phyloP scores from a whole-genome alignment of 768 basidiomycete genomes.

The Mycena leptocephala region DNA sequence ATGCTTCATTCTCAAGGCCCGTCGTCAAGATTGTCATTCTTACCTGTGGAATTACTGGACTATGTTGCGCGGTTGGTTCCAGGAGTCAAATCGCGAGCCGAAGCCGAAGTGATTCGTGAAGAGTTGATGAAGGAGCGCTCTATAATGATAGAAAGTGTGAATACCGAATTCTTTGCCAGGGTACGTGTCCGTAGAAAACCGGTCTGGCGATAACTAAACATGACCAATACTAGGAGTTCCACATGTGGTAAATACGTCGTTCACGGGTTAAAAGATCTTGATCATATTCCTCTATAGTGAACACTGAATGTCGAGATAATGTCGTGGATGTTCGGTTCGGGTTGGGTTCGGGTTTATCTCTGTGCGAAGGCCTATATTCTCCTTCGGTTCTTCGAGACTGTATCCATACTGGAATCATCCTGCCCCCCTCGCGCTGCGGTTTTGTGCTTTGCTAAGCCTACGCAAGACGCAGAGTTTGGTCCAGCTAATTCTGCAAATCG shows the following conservation, averaged over 20 bases:
- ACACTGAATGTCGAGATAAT: slow-evolving; percentile 5
- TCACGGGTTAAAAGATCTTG: not conserved
- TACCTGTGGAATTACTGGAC: slow-evolving; percentile 16
- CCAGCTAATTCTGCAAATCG: no score
- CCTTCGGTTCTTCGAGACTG: no score
- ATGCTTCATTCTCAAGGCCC: not conserved
- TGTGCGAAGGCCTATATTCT: not conserved
- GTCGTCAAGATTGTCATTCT: slow-evolving; percentile 17
- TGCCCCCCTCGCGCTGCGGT: no score
- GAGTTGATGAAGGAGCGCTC: slow-evolving; percentile 53
- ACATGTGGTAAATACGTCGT: slow-evolving; percentile 27
- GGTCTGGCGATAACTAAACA: not conserved
- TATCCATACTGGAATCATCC: no score
- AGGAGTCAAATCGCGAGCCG: slow-evolving; percentile 39
- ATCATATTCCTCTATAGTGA: not conserved
- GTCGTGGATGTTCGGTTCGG: no score
- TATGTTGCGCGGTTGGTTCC: slow-evolving; percentile 3
- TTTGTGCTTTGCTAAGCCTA: no score
- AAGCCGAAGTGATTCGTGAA: slow-evolving; percentile 45
- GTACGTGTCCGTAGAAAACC: not conserved
- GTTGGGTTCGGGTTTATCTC: no score
- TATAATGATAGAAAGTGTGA: slow-evolving; percentile 13
- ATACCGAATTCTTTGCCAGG: slow-evolving; percentile 14
- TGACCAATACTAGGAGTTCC: not conserved
- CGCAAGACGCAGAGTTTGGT: no score